Base-by-base conservation (phyloP, 305 asterid genomes). In the Rubia occidens region DNA sequence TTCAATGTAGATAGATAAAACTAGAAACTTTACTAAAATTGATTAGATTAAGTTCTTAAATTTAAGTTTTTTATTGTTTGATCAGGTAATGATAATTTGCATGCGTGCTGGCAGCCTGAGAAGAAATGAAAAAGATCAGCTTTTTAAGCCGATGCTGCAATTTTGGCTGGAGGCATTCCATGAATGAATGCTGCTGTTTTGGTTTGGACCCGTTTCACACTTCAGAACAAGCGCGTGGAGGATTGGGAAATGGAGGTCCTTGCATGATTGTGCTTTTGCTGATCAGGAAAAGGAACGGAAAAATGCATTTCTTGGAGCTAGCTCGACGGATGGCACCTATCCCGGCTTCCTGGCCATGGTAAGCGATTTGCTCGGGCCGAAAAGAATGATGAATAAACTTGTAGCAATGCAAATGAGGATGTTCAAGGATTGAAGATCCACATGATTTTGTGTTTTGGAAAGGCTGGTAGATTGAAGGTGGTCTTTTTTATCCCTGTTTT, bases 31-130 rank as follows among this genome's bases (percentile, higher is more conserved):
- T 44, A 67, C 68, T 67, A 68, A 24, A 75, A 60, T 65, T 42
- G 63, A 63, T 44, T 37, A 67, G 60, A 54, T 68, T 71, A 56
- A 62, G 81, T 82, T 86, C 79, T 75, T 74, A 80, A 75, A 67
- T 76, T 72, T 51, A 4, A 32, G 55, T 72, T 67, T 68, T 66
- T 53, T 32, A 72, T 83, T 80, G 81, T 68, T 79, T 90, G 89
- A 83, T 76, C 95, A 85, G 95, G 96, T 78, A 85, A 88, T 81
- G 97, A 86, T 71, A 88, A 85, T 86, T 82, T 88, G 83, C 87
- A 84, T 80, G 79, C 83, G 73, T 86, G 76, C 80, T 77, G 98
- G 97, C 95, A 90, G 92, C 90, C 95, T 86, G 96, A 93, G 87
- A 90, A 94, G 92, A 88, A 89, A 78, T 88, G 92, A 89, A 35